A percentile compares a stretch with the other conserved stretches of the same genome.
Evolutionary conservation across 768 basidiomycete genomes (phyloP).

Genomic region (Tylopilus cervinicoccineus): DNA sequence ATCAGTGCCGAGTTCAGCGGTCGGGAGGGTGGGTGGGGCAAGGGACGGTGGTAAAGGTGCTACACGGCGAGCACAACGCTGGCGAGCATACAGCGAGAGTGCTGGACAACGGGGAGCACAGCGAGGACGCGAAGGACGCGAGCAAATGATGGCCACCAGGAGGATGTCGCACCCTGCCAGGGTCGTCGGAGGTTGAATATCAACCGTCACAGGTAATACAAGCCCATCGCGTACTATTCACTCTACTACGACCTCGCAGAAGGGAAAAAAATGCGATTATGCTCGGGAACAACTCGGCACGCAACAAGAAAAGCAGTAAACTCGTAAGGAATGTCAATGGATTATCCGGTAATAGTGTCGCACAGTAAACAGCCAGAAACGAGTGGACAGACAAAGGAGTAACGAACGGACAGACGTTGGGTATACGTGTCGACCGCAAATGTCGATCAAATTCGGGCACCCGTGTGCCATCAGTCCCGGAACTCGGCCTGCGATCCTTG

Average conservation of each 20-base stretch:
- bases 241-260: background rate
- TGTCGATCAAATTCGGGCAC: slow-evolving; percentile 21
- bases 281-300: slow-evolving; percentile 16
- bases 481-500: slow-evolving; percentile 83
- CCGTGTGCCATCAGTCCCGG: slow-evolving; percentile 48
- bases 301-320: slow-evolving; percentile 30
- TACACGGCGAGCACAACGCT: slow-evolving; percentile 11
- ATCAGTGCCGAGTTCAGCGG: slow-evolving; percentile 14
- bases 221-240: slow-evolving; percentile 7
- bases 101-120: slow-evolving; percentile 7
- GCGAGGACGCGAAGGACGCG: slow-evolving; percentile 6
- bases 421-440: slow-evolving; percentile 31
- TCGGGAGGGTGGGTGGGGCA: slow-evolving; percentile 5
- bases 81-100: slow-evolving; percentile 11
- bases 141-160: slow-evolving; percentile 5
- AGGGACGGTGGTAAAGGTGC: background rate
- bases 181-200: slow-evolving; percentile 30
- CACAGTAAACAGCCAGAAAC: slow-evolving; percentile 32
- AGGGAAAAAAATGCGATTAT: slow-evolving; percentile 21
- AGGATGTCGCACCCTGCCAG: slow-evolving; percentile 11
- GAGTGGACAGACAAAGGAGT: slow-evolving; percentile 34
- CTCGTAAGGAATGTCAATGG: slow-evolving; percentile 34
- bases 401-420: slow-evolving; percentile 32
- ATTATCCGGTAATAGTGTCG: slow-evolving; percentile 35
- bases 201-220: slow-evolving; percentile 4